Base-by-base conservation (phyloP, 139 green algal species). In the Astrephomene gubernaculifera region DNA sequence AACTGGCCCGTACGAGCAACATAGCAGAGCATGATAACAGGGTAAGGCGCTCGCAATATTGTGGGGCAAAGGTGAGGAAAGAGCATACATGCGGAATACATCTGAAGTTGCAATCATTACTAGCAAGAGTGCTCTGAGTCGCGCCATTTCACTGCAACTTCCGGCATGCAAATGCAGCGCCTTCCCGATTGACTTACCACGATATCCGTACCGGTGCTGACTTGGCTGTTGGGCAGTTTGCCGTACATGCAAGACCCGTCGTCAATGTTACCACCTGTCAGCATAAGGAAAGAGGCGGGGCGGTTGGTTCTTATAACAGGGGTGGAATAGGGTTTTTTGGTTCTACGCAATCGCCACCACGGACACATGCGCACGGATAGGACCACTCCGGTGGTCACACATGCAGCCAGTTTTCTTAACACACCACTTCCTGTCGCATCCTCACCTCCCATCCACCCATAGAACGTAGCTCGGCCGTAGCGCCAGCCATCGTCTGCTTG, bases 161-260 rank as follows among this genome's bases (percentile, higher is more conserved):
- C 67, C 33, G 35, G 31, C 6, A 8, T 31, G 63, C 63, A 41
- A 72, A 57, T 57, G 12, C 12, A 57, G 49, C n/a, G n/a, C n/a
- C n/a, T 57, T 57, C 12, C 12, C 57, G 14, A 5, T n/a, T n/a
- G 14, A 24, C 71, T 65, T n/a, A 80, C 71, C 71, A 57, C 78
- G 63, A 91, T 79, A 52, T 89, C 64, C 69, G 57, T 85, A 49
- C 82, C 87, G 9, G 83, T 89, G 71, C 41, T 73, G 57, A 84
- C 43, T n/a, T 75, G 19, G 78, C n/a, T 35, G 63, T 75, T 73
- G 39, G 78, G 78, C n/a, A 84, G 63, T 4, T 4, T 12, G 61
- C 78, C 78, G 63, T 84, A 84, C 78, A 84, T 84, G 78, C 78
- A 84, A 1, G 57, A 73, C 31, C 78, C 83, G 4, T 78, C 52